Conservation (phyloP, 345 rosid genomes). For the Hibiscus trionum region DNA sequence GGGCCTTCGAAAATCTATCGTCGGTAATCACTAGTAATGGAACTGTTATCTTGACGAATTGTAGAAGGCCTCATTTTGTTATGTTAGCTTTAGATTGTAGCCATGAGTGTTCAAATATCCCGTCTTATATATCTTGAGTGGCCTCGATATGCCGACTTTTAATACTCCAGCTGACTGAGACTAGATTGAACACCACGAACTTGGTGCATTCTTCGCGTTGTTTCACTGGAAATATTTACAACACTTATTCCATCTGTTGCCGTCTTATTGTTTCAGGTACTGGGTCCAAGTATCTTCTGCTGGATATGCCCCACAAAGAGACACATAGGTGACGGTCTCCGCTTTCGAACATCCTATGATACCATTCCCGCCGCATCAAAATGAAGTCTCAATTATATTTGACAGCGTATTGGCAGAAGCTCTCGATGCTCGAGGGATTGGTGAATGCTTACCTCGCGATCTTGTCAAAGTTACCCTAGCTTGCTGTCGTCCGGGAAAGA, state of each 20-base stretch:
- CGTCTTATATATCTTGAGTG: background rate
- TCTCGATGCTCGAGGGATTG: background rate
- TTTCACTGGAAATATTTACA: background rate
- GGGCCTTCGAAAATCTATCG: slow-evolving; percentile 60
- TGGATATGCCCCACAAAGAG: slow-evolving; percentile 69
- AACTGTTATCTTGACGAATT: background rate
- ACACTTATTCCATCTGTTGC: background rate
- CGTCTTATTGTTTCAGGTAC: slow-evolving; percentile 40
- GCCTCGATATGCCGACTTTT: background rate
- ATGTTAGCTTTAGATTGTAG: background rate
- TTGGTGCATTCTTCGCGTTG: background rate
- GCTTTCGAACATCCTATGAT: slow-evolving; percentile 58
- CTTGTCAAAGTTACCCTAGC: background rate
- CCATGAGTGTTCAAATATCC: background rate
- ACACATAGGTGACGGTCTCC: slow-evolving; percentile 72
- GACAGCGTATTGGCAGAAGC: slow-evolving; percentile 1
- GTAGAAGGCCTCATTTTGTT: background rate
- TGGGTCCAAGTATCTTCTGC: slow-evolving; percentile 64
- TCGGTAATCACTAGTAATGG: slow-evolving; percentile 31
- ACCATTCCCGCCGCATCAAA: slow-evolving; percentile 20
- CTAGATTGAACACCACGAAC: background rate
- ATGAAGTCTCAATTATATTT: slow-evolving; percentile 14
- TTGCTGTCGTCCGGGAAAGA: background rate
- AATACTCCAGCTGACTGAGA: background rate
- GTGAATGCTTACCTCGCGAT: background rate